Evolutionary conservation across 2,329 filamentous ascomycete species (phyloP).

Genomic region (Huntiella decipiens): DNA sequence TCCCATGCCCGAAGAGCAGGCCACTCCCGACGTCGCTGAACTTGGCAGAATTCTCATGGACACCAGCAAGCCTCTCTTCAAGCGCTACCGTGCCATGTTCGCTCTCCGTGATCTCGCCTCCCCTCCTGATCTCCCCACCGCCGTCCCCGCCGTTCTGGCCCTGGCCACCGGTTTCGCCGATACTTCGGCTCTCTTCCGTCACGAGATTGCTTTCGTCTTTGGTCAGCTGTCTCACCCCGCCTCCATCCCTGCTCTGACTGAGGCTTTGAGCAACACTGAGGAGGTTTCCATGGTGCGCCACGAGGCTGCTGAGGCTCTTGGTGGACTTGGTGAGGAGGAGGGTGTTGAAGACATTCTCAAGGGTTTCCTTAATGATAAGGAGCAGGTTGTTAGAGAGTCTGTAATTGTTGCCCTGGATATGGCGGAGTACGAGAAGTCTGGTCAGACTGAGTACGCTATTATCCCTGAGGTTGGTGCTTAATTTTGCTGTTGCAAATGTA

Average conservation of each 20-base stretch:
- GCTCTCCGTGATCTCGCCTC: slow-evolving; percentile 86
- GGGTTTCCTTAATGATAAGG: slow-evolving; percentile 71
- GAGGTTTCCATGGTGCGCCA: slow-evolving; percentile 95
- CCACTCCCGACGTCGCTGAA: slow-evolving; percentile 42
- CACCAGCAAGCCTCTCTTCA: slow-evolving; percentile 60
- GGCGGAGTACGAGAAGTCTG: slow-evolving; percentile 87
- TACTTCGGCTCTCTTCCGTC: slow-evolving; percentile 78
- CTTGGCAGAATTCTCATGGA: slow-evolving; percentile 65
- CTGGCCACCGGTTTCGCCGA: slow-evolving; percentile 74
- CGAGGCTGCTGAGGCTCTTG: slow-evolving; percentile 89
- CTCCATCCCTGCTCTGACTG: slow-evolving; percentile 78
- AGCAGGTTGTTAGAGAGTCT: slow-evolving; percentile 86
- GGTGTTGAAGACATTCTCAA: slow-evolving; percentile 76
- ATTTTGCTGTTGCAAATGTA: slow-evolving; percentile 3
- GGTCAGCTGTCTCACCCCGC: slow-evolving; percentile 89
- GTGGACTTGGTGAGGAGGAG: slow-evolving; percentile 80
- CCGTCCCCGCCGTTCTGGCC: slow-evolving; percentile 67
- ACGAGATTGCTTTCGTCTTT: slow-evolving; percentile 97
- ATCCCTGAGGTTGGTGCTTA: slow-evolving; percentile 45
- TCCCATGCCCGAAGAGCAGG: slow-evolving; percentile 53
- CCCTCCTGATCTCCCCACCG: slow-evolving; percentile 76
- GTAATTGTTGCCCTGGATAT: slow-evolving; percentile 92
- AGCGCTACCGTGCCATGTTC: slow-evolving; percentile 96
- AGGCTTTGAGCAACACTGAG: slow-evolving; percentile 54
- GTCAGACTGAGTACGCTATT: slow-evolving; percentile 77